Conservation (phyloP, 257 asterid species). For the Handroanthus guayacan region DNA sequence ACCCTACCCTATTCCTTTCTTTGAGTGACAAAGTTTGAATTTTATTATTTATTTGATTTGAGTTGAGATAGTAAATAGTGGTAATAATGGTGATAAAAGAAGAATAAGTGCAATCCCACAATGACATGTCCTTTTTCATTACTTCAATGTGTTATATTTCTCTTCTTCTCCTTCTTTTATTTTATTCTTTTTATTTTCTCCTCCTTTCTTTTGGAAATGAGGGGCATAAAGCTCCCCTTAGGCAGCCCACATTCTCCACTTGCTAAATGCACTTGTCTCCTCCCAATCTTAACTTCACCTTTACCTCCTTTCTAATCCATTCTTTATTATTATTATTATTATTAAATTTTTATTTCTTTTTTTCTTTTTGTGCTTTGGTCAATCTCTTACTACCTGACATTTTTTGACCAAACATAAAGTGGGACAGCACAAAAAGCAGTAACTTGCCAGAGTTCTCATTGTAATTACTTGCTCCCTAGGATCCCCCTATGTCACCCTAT, state of each 20-base stretch:
- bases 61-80: conserved; percentile 37
- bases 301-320: conserved; percentile 37
- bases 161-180: neutral
- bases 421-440: conserved; percentile 28
- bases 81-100: conserved; percentile 37
- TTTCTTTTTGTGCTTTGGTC: conserved; percentile 42
- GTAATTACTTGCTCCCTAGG: conserved; percentile 40
- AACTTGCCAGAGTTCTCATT: conserved; percentile 35
- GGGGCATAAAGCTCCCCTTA: conserved; percentile 40
- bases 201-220: conserved; percentile 29
- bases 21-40: conserved; percentile 20
- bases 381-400: conserved; percentile 49
- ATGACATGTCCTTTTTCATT: conserved; percentile 14
- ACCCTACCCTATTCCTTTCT: conserved; percentile 26
- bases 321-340: neutral
- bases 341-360: neutral
- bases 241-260: conserved; percentile 52
- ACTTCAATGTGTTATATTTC: neutral
- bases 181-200: neutral
- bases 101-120: conserved; percentile 36
- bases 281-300: conserved; percentile 37
- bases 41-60: conserved; percentile 15
- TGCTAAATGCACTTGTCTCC: conserved; percentile 38
- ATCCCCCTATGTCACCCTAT: conserved; percentile 31
- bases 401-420: conserved; percentile 56